Conservation (phyloP, 768 basidiomycete species). For the Termitomyces sp. region DNA sequence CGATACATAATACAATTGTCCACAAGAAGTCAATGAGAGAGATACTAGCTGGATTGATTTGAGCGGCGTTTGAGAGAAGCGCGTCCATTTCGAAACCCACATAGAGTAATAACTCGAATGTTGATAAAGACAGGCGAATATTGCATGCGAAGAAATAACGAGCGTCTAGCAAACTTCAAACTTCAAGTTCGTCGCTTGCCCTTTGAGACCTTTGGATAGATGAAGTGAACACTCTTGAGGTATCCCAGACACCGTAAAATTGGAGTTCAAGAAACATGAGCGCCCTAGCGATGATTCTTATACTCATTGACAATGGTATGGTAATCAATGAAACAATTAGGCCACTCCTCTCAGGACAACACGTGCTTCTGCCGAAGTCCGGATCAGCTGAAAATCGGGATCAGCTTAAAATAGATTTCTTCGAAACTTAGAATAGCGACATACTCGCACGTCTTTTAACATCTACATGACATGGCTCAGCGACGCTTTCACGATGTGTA, state of each 20-base stretch:
- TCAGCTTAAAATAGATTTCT: too few relatives aligned
- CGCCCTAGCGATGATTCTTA: not conserved
- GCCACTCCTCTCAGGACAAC: too few relatives aligned
- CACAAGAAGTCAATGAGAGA: slow-evolving; percentile 41
- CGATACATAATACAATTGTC: slow-evolving; percentile 39
- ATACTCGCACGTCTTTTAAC: too few relatives aligned
- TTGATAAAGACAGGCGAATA: slow-evolving; percentile 17
- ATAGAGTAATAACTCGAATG: slow-evolving; percentile 15
- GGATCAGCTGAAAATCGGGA: too few relatives aligned
- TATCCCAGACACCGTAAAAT: not conserved
- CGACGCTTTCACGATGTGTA: too few relatives aligned
- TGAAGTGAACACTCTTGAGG: not conserved
- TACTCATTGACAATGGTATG: too few relatives aligned
- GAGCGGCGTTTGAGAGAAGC: not conserved
- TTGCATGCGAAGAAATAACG: slow-evolving; percentile 4
- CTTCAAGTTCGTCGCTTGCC: not conserved
- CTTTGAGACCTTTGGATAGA: slow-evolving; percentile 3
- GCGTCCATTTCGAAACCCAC: slow-evolving; percentile 10
- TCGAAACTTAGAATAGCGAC: too few relatives aligned
- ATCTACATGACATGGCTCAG: too few relatives aligned
- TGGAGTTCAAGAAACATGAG: not conserved
- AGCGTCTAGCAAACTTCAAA: not conserved
- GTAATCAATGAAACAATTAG: too few relatives aligned
- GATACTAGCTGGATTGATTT: slow-evolving; percentile 29
- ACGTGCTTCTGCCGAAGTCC: too few relatives aligned